Evolutionary conservation across 306 rosid genomes (phyloP), one percentile per base, ranked within the genome.

Genomic region (Corylus avellana): DNA sequence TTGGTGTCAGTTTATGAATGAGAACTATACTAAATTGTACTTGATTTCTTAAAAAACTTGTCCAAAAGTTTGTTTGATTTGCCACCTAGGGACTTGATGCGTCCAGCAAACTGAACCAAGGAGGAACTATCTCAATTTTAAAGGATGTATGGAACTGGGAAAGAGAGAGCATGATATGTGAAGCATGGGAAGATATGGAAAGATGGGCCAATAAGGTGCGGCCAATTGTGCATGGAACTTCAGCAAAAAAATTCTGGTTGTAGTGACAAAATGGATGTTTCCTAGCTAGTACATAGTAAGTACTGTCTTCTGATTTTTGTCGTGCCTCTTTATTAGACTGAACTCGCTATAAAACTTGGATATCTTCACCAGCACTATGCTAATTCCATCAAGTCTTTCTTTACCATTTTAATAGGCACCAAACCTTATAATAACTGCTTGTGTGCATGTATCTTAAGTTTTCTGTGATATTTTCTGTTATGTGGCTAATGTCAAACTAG

Each of bases 81-180:
- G 25, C 17, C 32, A 1, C 9, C 46, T 29, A 74, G 79, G 72
- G 11, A 35, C 53, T 62, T 54, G 17, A 11, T 37, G 64, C 16
- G 39, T 32, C 70, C n/a, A 9, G 16, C 56, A 27, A 49, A 5
- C 53, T 55, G 16, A 42, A 42, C 20, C 58, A 16, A 76, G 72
- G 76, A 76, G 72, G 76, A 59, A 70, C 18, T 22, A 18, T 51
- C 48, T 70, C 77, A n/a, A 54, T 44, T 42, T 29, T 53, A 39
- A 63, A 29, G 50, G 20, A 32, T 50, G 29, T 77, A 29, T 82
- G 85, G 85, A 78, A 82, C 55, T 82, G 81, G 85, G 75, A 82
- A 53, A 46, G 72, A 54, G 75, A 72, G 58, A 82, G 85, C 78
- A 73, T 8, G 68, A 48, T 63, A 44, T 77, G 78, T 66, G 85